Evolutionary conservation across 1,284 basidiomycete species (phyloP).

Genomic region (Mrakiaceae sp.): DNA sequence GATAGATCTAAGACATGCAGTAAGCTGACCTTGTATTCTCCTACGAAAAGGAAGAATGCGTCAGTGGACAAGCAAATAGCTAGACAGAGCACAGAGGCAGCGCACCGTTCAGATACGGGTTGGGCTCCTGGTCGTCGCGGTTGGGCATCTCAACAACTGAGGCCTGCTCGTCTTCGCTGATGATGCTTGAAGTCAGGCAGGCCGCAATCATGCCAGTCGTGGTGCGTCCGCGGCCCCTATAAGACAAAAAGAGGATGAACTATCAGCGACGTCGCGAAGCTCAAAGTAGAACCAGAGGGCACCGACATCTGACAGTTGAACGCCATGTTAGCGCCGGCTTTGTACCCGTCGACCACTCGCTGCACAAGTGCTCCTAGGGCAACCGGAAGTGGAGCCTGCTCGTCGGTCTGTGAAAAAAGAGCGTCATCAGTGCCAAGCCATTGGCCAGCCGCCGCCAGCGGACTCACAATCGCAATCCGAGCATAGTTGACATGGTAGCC

Average conservation of each 20-base stretch:
- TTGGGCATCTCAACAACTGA: conserved; percentile 40
- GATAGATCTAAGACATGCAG: too few relatives aligned
- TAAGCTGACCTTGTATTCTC: conserved; percentile 65
- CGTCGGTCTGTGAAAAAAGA: conserved; percentile 58
- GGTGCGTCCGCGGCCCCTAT: conserved; percentile 41
- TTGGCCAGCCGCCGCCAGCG: not conserved
- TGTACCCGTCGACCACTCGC: conserved; percentile 51
- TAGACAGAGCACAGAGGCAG: too few relatives aligned
- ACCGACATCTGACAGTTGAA: conserved; percentile 77
- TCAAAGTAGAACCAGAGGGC: not conserved
- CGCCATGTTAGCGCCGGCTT: conserved; percentile 59
- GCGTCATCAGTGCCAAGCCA: conserved; percentile 1
- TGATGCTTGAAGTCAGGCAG: conserved; percentile 70
- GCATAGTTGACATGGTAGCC: conserved; percentile 80
- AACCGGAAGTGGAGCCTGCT: conserved; percentile 83
- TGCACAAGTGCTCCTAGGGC: conserved; percentile 67
- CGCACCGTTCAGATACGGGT: conserved; percentile 72
- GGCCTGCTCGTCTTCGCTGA: conserved; percentile 31
- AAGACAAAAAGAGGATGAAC: conserved; percentile 33
- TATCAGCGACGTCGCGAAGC: conserved; percentile 4
- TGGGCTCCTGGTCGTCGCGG: conserved; percentile 52
- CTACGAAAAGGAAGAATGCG: conserved; percentile 36
- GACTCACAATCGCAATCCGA: conserved; percentile 68
- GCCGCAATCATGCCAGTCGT: conserved; percentile 92
- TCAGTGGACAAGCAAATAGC: not conserved